These are phyloP conservation scores for Aspergillus sclerotiicarbonarius DNA, from an alignment of 495 filamentous ascomycete genomes.

Conservation along the genomic window DNA sequence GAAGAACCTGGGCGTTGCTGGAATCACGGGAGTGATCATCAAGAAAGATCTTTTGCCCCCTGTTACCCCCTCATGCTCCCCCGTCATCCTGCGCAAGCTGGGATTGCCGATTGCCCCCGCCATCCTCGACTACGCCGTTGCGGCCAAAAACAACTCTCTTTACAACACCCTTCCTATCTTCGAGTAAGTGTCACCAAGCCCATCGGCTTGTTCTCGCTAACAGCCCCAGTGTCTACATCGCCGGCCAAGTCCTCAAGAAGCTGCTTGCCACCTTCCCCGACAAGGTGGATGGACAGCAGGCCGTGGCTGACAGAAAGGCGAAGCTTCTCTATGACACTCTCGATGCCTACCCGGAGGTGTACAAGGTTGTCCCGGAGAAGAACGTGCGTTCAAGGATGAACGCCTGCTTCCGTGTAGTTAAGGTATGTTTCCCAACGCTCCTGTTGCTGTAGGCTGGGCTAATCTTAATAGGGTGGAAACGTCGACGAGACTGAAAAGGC, in stretches of 20 bases:
- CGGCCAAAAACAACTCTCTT: constrained; percentile 83
- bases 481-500: constrained; percentile 68
- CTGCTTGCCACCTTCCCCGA: constrained; percentile 39
- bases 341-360: constrained; percentile 66
- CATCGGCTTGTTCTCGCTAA: neutral
- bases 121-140: constrained; percentile 74
- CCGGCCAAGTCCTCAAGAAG: constrained; percentile 76
- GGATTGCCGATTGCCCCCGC: constrained; percentile 67
- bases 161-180: constrained; percentile 97
- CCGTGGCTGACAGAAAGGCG: constrained; percentile 66
- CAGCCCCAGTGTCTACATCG: constrained; percentile 67
- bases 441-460: neutral
- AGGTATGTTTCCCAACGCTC: constrained; percentile 26
- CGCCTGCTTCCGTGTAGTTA: constrained; percentile 76
- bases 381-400: constrained; percentile 82
- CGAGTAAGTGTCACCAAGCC: constrained; percentile 46
- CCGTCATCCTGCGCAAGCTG: constrained; percentile 69
- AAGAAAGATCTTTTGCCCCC: constrained; percentile 74
- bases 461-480: constrained; percentile 34
- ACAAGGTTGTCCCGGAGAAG: constrained; percentile 71
- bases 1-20: constrained; percentile 86
- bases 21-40: constrained; percentile 79
- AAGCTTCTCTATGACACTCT: constrained; percentile 68
- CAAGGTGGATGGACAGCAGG: constrained; percentile 41
- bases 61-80: constrained; percentile 50